Evolutionary conservation across 345 rosid genomes (phyloP).

Genomic region (Aquilaria sinensis): DNA sequence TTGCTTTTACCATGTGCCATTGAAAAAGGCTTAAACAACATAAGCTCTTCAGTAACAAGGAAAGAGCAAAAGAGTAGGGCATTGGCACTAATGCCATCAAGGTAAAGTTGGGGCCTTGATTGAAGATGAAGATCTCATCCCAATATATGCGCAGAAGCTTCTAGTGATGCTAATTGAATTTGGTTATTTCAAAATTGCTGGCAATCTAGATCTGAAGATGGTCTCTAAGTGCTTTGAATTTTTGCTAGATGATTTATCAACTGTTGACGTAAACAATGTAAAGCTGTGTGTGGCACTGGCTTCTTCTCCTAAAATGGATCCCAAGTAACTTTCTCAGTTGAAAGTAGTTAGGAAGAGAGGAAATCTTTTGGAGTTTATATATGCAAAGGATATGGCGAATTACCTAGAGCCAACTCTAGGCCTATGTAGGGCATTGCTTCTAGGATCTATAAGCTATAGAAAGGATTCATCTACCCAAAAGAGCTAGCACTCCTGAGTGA

Average conservation of each 20-base stretch:
- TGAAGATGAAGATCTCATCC: slow-evolving; percentile 98
- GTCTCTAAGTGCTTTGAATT: slow-evolving; percentile 90
- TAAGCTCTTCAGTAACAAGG: no score
- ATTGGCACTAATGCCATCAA: no score
- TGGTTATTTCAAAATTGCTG: slow-evolving; percentile 56
- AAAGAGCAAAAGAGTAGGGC: no score
- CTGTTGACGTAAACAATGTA: slow-evolving; percentile 82
- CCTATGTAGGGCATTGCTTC: slow-evolving; percentile 76
- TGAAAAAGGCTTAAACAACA: no score
- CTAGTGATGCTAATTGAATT: slow-evolving; percentile 90
- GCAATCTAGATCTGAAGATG: slow-evolving; percentile 73
- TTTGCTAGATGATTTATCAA: slow-evolving; percentile 82
- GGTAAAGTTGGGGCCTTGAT: slow-evolving; percentile 25
- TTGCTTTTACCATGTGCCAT: no score
- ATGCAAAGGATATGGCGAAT: slow-evolving; percentile 95
- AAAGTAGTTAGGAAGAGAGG: slow-evolving; percentile 83
- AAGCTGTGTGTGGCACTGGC: slow-evolving; percentile 86
- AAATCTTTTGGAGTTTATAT: slow-evolving; percentile 75
- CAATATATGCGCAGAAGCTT: slow-evolving; percentile 93
- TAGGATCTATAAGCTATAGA: slow-evolving; percentile 48
- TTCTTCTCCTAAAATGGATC: slow-evolving; percentile 94
- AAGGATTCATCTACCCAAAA: slow-evolving; percentile 37
- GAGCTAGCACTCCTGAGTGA: slow-evolving; percentile 63
- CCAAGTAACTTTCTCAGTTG: slow-evolving; percentile 74
- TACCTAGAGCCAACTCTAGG: slow-evolving; percentile 86